These are phyloP conservation scores for Cadophora sp. DNA, from an alignment of 2,329 filamentous ascomycete species.

Conservation along the genomic window DNA sequence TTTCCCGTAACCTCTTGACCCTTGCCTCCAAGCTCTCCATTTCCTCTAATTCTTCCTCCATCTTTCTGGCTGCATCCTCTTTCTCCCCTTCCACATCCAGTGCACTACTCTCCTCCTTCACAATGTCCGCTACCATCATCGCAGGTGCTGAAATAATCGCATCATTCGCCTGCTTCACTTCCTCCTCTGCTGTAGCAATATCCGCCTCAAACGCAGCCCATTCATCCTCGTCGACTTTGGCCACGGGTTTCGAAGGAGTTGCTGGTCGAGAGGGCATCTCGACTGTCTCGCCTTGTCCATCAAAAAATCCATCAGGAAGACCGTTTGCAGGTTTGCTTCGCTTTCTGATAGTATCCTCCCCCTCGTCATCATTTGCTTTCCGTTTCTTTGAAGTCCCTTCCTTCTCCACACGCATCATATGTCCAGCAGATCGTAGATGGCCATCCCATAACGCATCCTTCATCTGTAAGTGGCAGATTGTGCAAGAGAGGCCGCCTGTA, in stretches of 20 bases:
- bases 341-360: slow-evolving; percentile 51
- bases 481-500: slow-evolving; percentile 71
- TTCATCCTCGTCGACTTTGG: slow-evolving; percentile 74
- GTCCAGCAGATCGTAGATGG: slow-evolving; percentile 59
- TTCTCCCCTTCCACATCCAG: slow-evolving; percentile 66
- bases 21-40: slow-evolving; percentile 81
- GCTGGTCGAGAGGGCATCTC: slow-evolving; percentile 69
- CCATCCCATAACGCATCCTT: slow-evolving; percentile 73
- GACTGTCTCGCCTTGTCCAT: slow-evolving; percentile 47
- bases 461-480: slow-evolving; percentile 67
- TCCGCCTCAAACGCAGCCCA: slow-evolving; percentile 90
- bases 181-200: slow-evolving; percentile 59
- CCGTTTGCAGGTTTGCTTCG: slow-evolving; percentile 49
- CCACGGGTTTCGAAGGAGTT: slow-evolving; percentile 56
- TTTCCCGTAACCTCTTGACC: slow-evolving; percentile 72
- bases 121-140: slow-evolving; percentile 68
- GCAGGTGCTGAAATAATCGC: slow-evolving; percentile 74
- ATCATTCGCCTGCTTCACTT: slow-evolving; percentile 46
- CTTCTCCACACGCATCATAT: slow-evolving; percentile 49
- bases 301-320: slow-evolving; percentile 46
- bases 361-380: slow-evolving; percentile 52
- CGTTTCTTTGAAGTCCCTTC: slow-evolving; percentile 54
- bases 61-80: slow-evolving; percentile 75
- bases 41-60: slow-evolving; percentile 82
- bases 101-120: slow-evolving; percentile 59